A percentile compares a stretch with the other conserved stretches of the same genome.
Evolutionary conservation across 2,329 filamentous ascomycete species (phyloP).

Genomic region (Sclerotinia glacialis): DNA sequence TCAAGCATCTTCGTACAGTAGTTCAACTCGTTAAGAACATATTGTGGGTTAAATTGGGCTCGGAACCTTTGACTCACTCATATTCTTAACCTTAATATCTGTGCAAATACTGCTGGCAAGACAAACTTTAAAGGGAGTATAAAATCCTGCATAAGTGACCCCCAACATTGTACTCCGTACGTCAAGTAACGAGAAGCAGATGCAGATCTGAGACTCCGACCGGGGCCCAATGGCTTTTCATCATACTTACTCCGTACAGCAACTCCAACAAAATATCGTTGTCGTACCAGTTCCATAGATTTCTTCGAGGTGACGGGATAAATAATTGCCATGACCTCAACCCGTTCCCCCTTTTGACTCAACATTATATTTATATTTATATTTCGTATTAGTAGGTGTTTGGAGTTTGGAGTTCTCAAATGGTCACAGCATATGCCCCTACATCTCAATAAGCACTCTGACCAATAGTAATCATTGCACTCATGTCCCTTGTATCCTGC

Average conservation of each 20-base stretch:
- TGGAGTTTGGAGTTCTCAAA: no score
- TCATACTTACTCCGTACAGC: not conserved
- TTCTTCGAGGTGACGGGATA: no score
- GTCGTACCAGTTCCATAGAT: not conserved
- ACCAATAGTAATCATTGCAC: no score
- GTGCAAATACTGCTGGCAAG: not conserved
- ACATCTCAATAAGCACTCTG: no score
- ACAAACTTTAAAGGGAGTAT: no score
- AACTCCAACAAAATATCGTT: not conserved
- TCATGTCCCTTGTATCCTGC: no score
- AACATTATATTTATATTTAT: no score
- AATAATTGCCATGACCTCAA: no score
- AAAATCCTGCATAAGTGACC: not conserved
- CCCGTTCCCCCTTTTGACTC: no score
- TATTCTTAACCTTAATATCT: not conserved
- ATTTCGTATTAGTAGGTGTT: no score
- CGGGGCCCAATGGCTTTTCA: not conserved
- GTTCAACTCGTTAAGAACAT: not conserved
- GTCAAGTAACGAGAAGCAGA: not conserved
- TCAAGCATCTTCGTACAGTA: not conserved
- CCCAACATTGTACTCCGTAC: not conserved
- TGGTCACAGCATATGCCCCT: no score
- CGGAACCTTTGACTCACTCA: not conserved
- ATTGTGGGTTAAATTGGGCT: not conserved
- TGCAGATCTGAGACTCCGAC: not conserved